Evolutionary conservation across 1,139 yeast species (phyloP), one percentile per base, ranked within the genome.

Genomic region (Suhomyces coccinellae): DNA sequence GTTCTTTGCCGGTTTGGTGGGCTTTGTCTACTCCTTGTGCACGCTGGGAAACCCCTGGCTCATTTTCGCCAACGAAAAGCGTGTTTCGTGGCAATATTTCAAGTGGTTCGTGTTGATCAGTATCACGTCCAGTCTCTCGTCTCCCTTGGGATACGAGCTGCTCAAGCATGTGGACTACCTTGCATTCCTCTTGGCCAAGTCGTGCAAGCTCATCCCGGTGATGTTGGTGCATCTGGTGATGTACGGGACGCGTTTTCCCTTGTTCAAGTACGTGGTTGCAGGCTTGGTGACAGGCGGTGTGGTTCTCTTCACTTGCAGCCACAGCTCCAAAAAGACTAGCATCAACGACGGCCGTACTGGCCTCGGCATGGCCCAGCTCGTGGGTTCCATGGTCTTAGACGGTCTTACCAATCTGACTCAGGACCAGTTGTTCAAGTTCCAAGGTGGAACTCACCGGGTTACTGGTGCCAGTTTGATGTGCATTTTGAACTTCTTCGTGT

Each of bases 341-440:
- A 54, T 63, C 33, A 71, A 68, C 42, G 81, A 75, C 45, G 79
- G 77, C 11, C 64, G 70, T 17, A 56, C 75, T 1, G 44, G 69
- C 1, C 56, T 79, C 30, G 99, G 99, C 0, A 63, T 87, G 54
- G 54, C 65, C 0, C 78, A 85, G 44, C 71, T 93, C 36, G 57
- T 71, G 0, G 66, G 71, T 1, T 87, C 95, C 35, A 77, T 93
- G 67, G 63, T 93, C 13, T 71, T 93, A 34, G 99, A 93, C 61
- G 99, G 99, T 0, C 70, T 91, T 49, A 90, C 96, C 27, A 93
- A 91, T 65, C 87, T 97, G 4, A 85, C 96, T 0, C 99, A 93
- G 63, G 99, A 93, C 63, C 83, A 85, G 45, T 68, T 93, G 62
- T 86, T 93, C 57, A 79, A 77, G 48, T 44, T 50, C 20, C 40